These are phyloP conservation scores for Populus tomentosa DNA, from an alignment of 441 rosid genomes.

Conservation along the genomic window DNA sequence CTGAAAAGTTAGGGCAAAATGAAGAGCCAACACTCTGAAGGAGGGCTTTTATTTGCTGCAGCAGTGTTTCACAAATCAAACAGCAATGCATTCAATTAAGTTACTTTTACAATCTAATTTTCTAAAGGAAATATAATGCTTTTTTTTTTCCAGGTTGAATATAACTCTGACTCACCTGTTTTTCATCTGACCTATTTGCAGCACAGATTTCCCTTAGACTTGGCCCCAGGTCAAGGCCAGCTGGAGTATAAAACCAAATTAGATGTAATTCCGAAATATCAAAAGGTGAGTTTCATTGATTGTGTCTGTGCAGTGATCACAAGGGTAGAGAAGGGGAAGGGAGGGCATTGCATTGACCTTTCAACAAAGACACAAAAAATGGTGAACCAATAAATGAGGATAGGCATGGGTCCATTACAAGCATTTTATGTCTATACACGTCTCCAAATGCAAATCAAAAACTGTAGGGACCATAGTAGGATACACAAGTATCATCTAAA, in stretches of 20 bases:
- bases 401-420: background rate
- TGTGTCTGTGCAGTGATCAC: background rate
- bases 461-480: background rate
- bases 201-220: slow-evolving; percentile 86
- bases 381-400: background rate
- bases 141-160: background rate
- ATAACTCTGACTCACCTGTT: slow-evolving; percentile 53
- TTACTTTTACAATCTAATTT: slow-evolving; percentile 5
- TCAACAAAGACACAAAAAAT: background rate
- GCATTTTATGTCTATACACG: background rate
- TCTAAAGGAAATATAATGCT: background rate
- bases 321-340: background rate
- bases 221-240: slow-evolving; percentile 69
- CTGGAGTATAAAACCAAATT: slow-evolving; percentile 39
- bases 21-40: slow-evolving; percentile 68
- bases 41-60: slow-evolving; percentile 92
- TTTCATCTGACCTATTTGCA: slow-evolving; percentile 84
- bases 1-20: slow-evolving; percentile 68
- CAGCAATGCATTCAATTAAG: slow-evolving; percentile 6
- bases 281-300: slow-evolving; percentile 7
- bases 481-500: background rate
- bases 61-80: slow-evolving; percentile 14
- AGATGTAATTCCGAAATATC: slow-evolving; percentile 11
- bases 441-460: background rate
- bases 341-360: background rate